Conservation (phyloP, 352 stramenopile species). For the Phytophthora sp. region DNA sequence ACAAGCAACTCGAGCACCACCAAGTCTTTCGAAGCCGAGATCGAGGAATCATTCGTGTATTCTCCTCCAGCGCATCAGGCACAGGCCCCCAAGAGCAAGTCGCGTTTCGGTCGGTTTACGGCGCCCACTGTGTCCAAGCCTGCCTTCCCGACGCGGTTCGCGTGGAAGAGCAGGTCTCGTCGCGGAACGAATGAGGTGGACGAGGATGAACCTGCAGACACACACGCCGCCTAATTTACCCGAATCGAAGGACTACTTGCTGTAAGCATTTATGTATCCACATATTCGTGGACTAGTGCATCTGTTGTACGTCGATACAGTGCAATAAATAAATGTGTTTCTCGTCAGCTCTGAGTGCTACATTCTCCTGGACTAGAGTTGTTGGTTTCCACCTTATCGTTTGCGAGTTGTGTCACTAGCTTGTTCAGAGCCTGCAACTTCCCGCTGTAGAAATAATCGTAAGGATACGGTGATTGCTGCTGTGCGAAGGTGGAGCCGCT, state of each 20-base stretch:
- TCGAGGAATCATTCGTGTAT: conserved; percentile 43
- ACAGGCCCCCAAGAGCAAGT: conserved; percentile 42
- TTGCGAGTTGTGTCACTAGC: conserved; percentile 20
- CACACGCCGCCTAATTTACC: conserved; percentile 24
- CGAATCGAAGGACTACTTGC: conserved; percentile 9
- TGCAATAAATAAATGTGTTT: conserved; percentile 25
- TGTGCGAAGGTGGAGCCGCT: not conserved
- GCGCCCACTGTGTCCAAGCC: conserved; percentile 40
- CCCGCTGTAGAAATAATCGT: conserved; percentile 32
- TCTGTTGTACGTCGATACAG: conserved; percentile 12
- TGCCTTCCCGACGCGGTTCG: conserved; percentile 54
- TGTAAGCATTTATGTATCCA: conserved; percentile 25
- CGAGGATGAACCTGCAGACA: conserved; percentile 9
- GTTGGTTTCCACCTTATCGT: conserved; percentile 20
- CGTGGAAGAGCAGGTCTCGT: conserved; percentile 47
- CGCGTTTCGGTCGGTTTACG: conserved; percentile 53
- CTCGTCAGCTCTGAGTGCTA: conserved; percentile 7
- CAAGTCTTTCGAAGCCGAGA: conserved; percentile 36
- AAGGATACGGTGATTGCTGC: conserved; percentile 22
- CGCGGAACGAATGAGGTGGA: conserved; percentile 22
- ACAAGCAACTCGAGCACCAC: conserved; percentile 30
- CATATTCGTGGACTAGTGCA: conserved; percentile 11
- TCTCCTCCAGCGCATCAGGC: conserved; percentile 36
- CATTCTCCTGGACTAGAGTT: conserved; percentile 4
- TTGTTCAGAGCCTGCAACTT: conserved; percentile 36